phyloP scores from a whole-genome alignment of 148 eudicot species.

The Amaranthus cruentus region DNA sequence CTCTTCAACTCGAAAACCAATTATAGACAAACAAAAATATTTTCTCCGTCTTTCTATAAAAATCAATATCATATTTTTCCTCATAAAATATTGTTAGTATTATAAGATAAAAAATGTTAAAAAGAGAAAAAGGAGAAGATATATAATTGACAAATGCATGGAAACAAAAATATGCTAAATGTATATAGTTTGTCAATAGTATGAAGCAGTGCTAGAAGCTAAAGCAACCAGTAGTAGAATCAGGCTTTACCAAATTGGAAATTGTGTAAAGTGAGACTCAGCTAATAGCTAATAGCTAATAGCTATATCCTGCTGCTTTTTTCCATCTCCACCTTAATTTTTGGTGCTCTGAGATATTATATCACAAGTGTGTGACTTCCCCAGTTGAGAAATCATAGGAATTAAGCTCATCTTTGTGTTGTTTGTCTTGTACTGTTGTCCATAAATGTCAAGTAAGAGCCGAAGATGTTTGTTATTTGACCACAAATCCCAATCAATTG shows the following conservation, averaged over 20 bases:
- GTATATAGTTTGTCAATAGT: neutral
- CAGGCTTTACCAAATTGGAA: conserved; percentile 23
- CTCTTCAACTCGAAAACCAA: too few species aligned
- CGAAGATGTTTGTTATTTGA: conserved; percentile 1
- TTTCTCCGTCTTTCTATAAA: too few species aligned
- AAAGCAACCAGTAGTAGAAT: conserved; percentile 1
- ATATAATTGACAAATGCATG: conserved; percentile 12
- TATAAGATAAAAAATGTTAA: neutral
- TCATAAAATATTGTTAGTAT: too few species aligned
- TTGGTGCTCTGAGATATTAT: conserved; percentile 12
- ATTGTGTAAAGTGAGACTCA: conserved; percentile 19
- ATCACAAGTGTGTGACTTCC: conserved; percentile 15
- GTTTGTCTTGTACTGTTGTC: conserved; percentile 27
- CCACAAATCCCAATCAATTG: conserved; percentile 16
- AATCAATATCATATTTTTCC: too few species aligned
- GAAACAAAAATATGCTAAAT: conserved; percentile 16
- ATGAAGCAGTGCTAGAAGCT: neutral
- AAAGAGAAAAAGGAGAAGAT: neutral
- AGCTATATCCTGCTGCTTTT: neutral
- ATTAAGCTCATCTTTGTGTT: neutral
- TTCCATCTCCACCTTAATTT: neutral
- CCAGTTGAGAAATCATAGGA: conserved; percentile 30
- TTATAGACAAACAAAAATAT: too few species aligned
- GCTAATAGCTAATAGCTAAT: neutral
- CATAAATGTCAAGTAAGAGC: conserved; percentile 10